Percentiles rank a stretch among this genome's conserved stretches.
Conservation (phyloP, 2,329 filamentous ascomycete genomes). For the Fusarium sp. region DNA sequence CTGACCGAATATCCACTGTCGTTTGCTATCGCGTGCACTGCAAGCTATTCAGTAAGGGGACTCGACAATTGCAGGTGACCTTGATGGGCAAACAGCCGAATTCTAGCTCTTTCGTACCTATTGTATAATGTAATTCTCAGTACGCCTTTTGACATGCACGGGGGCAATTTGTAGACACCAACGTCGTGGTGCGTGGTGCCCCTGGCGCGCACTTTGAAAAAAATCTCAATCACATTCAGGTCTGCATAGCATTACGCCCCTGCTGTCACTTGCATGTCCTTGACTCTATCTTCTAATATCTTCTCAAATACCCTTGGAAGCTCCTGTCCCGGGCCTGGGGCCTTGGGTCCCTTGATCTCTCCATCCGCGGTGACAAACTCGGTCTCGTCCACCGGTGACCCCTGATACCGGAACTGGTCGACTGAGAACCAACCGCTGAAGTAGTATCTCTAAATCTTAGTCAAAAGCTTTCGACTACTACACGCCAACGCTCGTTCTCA, state of each 20-base stretch:
- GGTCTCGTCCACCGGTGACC: neutral
- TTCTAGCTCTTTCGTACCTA: neutral
- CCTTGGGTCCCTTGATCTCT: neutral
- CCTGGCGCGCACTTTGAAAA: neutral
- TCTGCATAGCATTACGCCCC: neutral
- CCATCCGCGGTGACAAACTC: neutral
- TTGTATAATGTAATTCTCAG: neutral
- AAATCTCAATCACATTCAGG: neutral
- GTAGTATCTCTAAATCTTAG: neutral
- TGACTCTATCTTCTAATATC: accelerated
- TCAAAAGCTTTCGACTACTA: neutral
- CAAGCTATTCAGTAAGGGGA: neutral
- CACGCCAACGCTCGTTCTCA: neutral
- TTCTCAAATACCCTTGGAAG: neutral
- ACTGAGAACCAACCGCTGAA: neutral
- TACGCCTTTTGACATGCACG: neutral
- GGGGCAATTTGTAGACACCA: neutral
- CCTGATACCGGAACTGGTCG: neutral
- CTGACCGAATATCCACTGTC: neutral
- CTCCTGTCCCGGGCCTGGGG: neutral
- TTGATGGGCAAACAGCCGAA: neutral
- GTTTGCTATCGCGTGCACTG: neutral
- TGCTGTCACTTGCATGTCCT: neutral
- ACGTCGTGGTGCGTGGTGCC: neutral
- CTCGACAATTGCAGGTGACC: neutral